Evolutionary conservation across 306 rosid genomes (phyloP).

Genomic region (Ochetophila trinervis): DNA sequence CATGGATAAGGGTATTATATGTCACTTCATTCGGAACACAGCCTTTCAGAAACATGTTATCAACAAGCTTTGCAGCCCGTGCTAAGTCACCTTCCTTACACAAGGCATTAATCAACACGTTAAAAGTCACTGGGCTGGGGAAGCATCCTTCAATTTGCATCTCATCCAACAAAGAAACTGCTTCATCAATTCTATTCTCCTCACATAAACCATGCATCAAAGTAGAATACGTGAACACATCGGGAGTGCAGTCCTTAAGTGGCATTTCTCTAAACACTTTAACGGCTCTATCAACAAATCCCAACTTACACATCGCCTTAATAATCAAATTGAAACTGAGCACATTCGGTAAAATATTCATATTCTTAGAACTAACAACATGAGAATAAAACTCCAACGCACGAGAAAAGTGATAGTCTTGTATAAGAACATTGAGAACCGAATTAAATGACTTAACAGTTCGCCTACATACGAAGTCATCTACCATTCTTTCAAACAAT

Average conservation of each 20-base stretch:
- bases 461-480: slow-evolving; percentile 69
- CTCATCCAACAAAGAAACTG: slow-evolving; percentile 74
- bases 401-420: slow-evolving; percentile 44
- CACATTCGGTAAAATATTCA: slow-evolving; percentile 52
- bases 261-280: slow-evolving; percentile 74
- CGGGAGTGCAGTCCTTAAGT: slow-evolving; percentile 52
- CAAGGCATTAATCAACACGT: slow-evolving; percentile 76
- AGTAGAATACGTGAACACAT: slow-evolving; percentile 64
- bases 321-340: slow-evolving; percentile 80
- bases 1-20: slow-evolving; percentile 74
- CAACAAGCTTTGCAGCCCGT: slow-evolving; percentile 79
- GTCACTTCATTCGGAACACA: slow-evolving; percentile 84
- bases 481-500: slow-evolving; percentile 69
- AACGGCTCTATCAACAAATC: slow-evolving; percentile 73
- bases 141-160: slow-evolving; percentile 83
- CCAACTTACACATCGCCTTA: slow-evolving; percentile 77
- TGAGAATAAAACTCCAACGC: slow-evolving; percentile 57
- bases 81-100: slow-evolving; percentile 78
- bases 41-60: slow-evolving; percentile 91
- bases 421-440: slow-evolving; percentile 80
- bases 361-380: slow-evolving; percentile 31
- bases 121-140: slow-evolving; percentile 59
- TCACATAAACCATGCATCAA: slow-evolving; percentile 88
- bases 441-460: slow-evolving; percentile 81
- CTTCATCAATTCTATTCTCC: slow-evolving; percentile 76